A percentile compares a stretch with the other conserved stretches of the same genome.
Evolutionary conservation across 2,329 filamentous ascomycete species (phyloP).

Genomic region (Phialocephala subalpina): DNA sequence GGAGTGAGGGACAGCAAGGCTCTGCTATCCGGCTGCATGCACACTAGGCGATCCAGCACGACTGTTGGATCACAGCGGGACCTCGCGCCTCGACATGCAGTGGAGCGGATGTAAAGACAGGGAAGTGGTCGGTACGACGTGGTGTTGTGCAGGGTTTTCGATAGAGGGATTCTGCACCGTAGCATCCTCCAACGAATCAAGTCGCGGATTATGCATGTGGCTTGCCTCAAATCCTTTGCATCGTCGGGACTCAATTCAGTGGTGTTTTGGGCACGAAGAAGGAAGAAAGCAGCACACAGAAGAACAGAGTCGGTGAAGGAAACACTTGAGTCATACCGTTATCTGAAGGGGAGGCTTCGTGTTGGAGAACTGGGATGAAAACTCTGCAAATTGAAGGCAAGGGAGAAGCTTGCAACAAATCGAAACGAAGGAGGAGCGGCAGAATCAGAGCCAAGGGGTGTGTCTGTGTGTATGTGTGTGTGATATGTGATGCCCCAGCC

Average conservation of each 20-base stretch:
- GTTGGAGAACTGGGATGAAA: slow-evolving; percentile 28
- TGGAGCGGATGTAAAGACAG: background rate
- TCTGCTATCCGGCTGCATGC: slow-evolving; percentile 28
- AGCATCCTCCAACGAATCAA: slow-evolving; percentile 21
- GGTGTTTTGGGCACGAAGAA: slow-evolving; percentile 21
- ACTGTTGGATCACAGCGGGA: slow-evolving; percentile 23
- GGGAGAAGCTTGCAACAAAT: slow-evolving; percentile 23
- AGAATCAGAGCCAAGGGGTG: slow-evolving; percentile 18
- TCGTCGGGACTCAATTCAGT: slow-evolving; percentile 18
- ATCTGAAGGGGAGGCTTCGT: slow-evolving; percentile 6
- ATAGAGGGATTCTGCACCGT: background rate
- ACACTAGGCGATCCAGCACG: slow-evolving; percentile 20
- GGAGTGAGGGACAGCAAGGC: too few relatives aligned
- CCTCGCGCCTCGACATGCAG: slow-evolving; percentile 22
- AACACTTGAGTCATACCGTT: slow-evolving; percentile 19
- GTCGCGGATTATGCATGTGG: slow-evolving; percentile 20
- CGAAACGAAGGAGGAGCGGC: slow-evolving; percentile 26
- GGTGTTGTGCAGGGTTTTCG: slow-evolving; percentile 26
- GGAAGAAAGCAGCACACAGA: slow-evolving; percentile 1
- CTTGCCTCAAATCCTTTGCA: slow-evolving; percentile 12
- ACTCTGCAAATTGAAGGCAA: slow-evolving; percentile 35
- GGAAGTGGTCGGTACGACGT: background rate
- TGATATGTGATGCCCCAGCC: background rate
- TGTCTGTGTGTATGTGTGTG: slow-evolving; percentile 6
- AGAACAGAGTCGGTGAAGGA: slow-evolving; percentile 19